phyloP scores from a whole-genome alignment of 2,329 filamentous ascomycete species.

The Pseudogymnoascus sp. region DNA sequence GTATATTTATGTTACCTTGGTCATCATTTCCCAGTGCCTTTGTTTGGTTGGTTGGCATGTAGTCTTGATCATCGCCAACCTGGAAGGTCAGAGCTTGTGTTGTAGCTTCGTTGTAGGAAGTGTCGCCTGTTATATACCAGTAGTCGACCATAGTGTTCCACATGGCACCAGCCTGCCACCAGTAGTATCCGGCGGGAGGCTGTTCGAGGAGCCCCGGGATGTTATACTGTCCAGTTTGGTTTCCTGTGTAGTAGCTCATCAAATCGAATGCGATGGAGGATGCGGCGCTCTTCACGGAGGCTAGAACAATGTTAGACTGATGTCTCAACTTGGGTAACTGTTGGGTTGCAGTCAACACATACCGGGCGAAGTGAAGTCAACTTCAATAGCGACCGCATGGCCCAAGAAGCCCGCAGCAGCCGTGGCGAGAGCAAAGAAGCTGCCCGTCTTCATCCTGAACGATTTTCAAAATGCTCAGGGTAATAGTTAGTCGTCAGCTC shows the following conservation, averaged over 20 bases:
- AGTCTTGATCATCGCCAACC: conserved; percentile 48
- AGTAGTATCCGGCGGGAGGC: conserved; percentile 42
- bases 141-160: conserved; percentile 54
- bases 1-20: conserved; percentile 21
- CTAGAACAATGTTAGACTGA: conserved; percentile 35
- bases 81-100: conserved; percentile 52
- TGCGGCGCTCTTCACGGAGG: conserved; percentile 27
- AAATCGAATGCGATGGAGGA: conserved; percentile 30
- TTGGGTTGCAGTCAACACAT: conserved; percentile 10
- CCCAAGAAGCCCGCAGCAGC: neutral
- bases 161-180: conserved; percentile 58
- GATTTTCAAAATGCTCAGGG: neutral
- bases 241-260: conserved; percentile 36
- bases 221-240: conserved; percentile 33
- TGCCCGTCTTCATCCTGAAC: neutral
- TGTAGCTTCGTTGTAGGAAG: conserved; percentile 48
- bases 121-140: conserved; percentile 55
- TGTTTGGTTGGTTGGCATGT: conserved; percentile 45
- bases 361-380: conserved; percentile 25
- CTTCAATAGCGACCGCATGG: conserved; percentile 18
- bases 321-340: conserved; percentile 33
- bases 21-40: conserved; percentile 32
- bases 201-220: conserved; percentile 44
- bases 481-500: neutral
- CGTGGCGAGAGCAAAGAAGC: neutral